Base-by-base conservation (phyloP, 257 asterid genomes). In the Knoxia roxburghii region DNA sequence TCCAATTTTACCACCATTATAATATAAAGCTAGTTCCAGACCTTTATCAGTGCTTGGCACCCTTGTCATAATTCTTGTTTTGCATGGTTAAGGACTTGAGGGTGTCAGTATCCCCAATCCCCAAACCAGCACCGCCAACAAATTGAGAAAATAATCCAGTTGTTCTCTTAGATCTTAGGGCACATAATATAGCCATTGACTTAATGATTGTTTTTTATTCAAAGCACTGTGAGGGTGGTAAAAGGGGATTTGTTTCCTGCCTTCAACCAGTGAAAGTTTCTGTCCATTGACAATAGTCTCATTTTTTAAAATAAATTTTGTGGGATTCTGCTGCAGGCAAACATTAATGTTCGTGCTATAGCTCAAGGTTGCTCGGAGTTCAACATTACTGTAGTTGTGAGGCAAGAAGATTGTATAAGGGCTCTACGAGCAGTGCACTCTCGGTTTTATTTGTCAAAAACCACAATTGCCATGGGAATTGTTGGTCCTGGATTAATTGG, bases 281-380 rank as follows among this genome's bases (percentile, higher is more conserved):
- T 53, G 26, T 67, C 43, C 39, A 41, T 40, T 15, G n/a, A 33
- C 12, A 29, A 63, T 35, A 12, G 21, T 60, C 29, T 23, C 9
- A 9, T 37, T 37, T 37, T n/a, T n/a, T n/a, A n/a, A n/a, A n/a
- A n/a, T n/a, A n/a, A n/a, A n/a, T n/a, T n/a, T n/a, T n/a, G n/a
- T n/a, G n/a, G n/a, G 73, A 75, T 12, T 76, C 68, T 69, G 55
- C 68, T 78, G 79, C 93, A 94, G 99, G 97, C 99, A 66, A 94
- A 90, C 75, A 88, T 94, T 71, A 94, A 94, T 68, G 82, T 94
- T 43, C 96, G 99, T 53, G 99, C 97, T 27, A 94, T 94, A 78
- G 99, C 99, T 74, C 99, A 94, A 83, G 99, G 99, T 58, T 94
- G 96, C 84, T 90, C 99, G 14, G 97, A 94, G 80, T 85, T 88